Evolutionary conservation across 345 rosid genomes (phyloP), one percentile per base, ranked within the genome.

Genomic region (Linum trigynum): DNA sequence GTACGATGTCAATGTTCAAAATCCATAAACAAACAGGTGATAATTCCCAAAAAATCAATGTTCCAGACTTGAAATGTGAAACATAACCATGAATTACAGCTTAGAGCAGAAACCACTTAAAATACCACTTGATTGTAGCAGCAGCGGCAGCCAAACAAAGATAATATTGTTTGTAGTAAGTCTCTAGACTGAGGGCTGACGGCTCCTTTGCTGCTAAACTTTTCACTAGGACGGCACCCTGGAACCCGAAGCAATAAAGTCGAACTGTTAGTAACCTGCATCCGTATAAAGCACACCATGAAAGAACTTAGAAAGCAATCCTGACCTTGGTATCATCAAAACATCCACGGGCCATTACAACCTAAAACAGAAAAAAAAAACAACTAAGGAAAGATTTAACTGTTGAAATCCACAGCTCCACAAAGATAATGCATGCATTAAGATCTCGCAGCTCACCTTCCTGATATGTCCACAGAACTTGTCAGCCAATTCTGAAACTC

Each of bases 261-360:
- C 72, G 71, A 65, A 53, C 70, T 67, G 57, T 17, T n/a, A 68
- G 71, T 53, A 59, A 72, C 5, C 71, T 12, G 37, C 64, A 67
- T 57, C 59, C 56, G 36, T 62, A 63, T 67, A 71, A 53, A 66
- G 45, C 15, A 74, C 42, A 56, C 67, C 55, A 17, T 9, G 43
- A 38, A 63, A 77, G 39, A 14, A 68, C 37, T 37, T 66, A 56
- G 60, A 51, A 40, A 63, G 65, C 53, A 39, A 16, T 65, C 65
- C 51, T 38, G 72, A 94, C 99, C 99, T 88, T 94, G 45, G 99
- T 94, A 76, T 94, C 99, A 70, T 90, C 96, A 65, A 90, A 94
- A 82, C 95, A 88, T 63, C 96, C 85, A 57, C 99, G 96, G 35
- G 90, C 84, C 81, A 88, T 75, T 60, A 86, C 87, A 71, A 83